Evolutionary conservation across 176 grass and related monocot species (phyloP).

Genomic region (Cenchrus americanus): DNA sequence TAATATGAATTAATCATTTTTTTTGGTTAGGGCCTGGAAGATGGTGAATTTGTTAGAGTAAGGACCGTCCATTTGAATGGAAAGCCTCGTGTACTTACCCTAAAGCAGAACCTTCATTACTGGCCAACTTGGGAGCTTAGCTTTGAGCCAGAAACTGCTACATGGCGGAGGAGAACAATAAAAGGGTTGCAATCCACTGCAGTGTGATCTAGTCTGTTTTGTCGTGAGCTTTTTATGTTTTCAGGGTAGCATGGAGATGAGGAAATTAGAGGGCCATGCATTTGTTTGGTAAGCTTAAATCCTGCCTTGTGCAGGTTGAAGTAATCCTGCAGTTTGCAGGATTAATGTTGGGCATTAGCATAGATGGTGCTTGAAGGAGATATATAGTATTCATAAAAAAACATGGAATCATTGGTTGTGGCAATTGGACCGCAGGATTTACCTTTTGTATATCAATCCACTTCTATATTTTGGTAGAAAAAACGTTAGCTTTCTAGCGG

Average conservation of each 20-base stretch:
- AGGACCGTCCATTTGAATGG: conserved; percentile 92
- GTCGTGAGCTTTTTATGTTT: conserved; percentile 1
- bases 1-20: conserved; percentile 23
- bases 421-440: conserved; percentile 6
- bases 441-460: conserved; percentile 34
- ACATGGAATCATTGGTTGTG: conserved; percentile 43
- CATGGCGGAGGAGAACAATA: conserved; percentile 82
- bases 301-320: conserved; percentile 16
- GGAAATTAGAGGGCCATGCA: conserved; percentile 8
- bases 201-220: conserved; percentile 35
- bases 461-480: conserved; percentile 38
- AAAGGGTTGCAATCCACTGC: conserved; percentile 64
- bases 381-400: conserved; percentile 45
- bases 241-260: conserved; percentile 10
- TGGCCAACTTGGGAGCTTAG: conserved; percentile 97
- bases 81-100: conserved; percentile 85
- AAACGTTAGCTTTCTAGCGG: neutral
- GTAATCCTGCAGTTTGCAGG: conserved; percentile 6
- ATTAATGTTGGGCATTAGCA: conserved; percentile 32
- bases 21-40: conserved; percentile 71
- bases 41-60: conserved; percentile 95
- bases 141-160: conserved; percentile 85
- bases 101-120: conserved; percentile 99
- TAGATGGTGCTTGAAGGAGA: conserved; percentile 17
- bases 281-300: conserved; percentile 20